Evolutionary conservation across 2,329 filamentous ascomycete species (phyloP).

Genomic region (Neofusicoccum kwambonambiense): DNA sequence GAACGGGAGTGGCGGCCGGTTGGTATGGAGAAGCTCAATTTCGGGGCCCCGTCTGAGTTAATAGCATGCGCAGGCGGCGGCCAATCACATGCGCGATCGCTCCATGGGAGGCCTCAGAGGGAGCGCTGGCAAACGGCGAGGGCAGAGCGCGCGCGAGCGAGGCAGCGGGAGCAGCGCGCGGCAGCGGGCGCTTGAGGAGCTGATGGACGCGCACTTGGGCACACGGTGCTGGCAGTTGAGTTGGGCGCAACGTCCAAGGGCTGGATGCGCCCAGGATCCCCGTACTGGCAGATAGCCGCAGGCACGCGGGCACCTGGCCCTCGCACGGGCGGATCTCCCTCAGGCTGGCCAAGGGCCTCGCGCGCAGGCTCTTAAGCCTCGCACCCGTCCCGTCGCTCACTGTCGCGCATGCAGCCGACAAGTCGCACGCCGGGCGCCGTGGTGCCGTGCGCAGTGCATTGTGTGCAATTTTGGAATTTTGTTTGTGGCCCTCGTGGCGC

Average conservation of each 20-base stretch:
- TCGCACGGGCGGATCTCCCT: slow-evolving; percentile 13
- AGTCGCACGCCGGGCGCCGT: background rate
- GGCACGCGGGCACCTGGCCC: background rate
- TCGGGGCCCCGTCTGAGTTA: slow-evolving; percentile 16
- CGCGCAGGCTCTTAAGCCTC: background rate
- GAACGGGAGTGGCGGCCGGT: slow-evolving; percentile 10
- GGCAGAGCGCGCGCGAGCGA: background rate
- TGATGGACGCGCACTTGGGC: background rate
- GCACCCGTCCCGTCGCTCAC: background rate
- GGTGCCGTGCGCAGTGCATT: background rate
- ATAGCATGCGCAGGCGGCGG: slow-evolving; percentile 7
- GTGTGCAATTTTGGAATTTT: background rate
- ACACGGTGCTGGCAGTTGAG: background rate
- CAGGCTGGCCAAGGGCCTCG: background rate
- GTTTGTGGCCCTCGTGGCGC: background rate
- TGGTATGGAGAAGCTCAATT: slow-evolving; percentile 17
- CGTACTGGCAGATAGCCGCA: background rate
- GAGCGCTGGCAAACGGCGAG: background rate
- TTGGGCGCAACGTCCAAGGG: background rate
- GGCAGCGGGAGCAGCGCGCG: background rate
- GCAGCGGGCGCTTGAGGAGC: background rate
- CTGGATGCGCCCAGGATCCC: background rate
- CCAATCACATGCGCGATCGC: slow-evolving; percentile 14
- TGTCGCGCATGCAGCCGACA: background rate
- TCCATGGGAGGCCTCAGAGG: background rate